A percentile compares a stretch with the other conserved stretches of the same genome.
Evolutionary conservation across 2,329 filamentous ascomycete species (phyloP).

Genomic region (Talaromyces pinophilus): DNA sequence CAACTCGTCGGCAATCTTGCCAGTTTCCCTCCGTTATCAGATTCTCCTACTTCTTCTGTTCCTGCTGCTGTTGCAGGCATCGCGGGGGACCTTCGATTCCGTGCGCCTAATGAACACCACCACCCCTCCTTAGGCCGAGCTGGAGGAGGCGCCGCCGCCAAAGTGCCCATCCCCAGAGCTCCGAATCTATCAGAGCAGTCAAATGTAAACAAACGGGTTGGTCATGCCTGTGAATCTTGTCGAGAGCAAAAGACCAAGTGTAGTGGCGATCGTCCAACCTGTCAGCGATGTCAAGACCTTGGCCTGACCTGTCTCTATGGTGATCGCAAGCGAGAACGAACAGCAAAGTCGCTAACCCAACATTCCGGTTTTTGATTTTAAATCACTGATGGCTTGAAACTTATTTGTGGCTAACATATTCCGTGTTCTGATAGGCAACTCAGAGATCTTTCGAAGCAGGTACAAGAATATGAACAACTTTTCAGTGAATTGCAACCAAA

Average conservation of each 20-base stretch:
- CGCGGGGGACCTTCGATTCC: constrained; percentile 18
- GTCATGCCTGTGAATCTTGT: constrained; percentile 48
- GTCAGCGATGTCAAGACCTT: constrained; percentile 46
- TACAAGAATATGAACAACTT: constrained; percentile 39
- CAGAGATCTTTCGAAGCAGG: constrained; percentile 40
- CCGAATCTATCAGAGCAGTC: constrained; percentile 17
- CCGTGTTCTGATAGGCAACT: constrained; percentile 36
- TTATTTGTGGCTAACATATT: background rate
- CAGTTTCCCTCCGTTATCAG: constrained; percentile 1
- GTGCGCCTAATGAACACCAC: constrained; percentile 10
- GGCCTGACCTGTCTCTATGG: constrained; percentile 46
- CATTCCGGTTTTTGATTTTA: constrained; percentile 11
- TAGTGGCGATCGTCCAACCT: constrained; percentile 47
- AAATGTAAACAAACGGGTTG: constrained; percentile 32
- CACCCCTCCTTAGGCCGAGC: constrained; percentile 9
- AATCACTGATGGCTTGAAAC: background rate
- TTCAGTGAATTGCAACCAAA: constrained; percentile 38
- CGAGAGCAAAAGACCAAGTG: constrained; percentile 51
- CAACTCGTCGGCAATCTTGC: constrained; percentile 8
- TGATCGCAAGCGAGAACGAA: constrained; percentile 47
- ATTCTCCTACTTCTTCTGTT: constrained; percentile 9
- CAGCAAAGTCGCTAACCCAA: constrained; percentile 40
- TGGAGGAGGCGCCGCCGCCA: constrained; percentile 12
- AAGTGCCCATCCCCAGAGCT: constrained; percentile 23
- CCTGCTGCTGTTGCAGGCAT: background rate